Evolutionary conservation across 164 flowering plant genomes (phyloP).

Genomic region (Aristolochia californica): DNA sequence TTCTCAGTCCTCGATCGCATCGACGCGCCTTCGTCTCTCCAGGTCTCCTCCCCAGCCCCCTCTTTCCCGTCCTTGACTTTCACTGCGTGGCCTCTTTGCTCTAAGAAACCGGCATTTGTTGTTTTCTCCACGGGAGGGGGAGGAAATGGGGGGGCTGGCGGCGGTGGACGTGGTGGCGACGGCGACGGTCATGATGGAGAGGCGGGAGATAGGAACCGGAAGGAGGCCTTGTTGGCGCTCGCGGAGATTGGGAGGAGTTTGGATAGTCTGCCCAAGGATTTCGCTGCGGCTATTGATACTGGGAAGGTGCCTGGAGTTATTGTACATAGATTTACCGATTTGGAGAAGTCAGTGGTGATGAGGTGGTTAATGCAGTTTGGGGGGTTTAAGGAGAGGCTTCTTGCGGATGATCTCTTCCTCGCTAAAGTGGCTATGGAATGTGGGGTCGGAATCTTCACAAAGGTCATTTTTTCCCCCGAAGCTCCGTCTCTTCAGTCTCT

Average conservation of each 20-base stretch:
- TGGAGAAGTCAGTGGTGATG: constrained; percentile 39
- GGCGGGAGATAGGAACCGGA: constrained; percentile 36
- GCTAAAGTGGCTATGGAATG: constrained; percentile 55
- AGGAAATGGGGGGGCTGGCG: constrained; percentile 1
- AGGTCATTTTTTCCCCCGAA: constrained; percentile 24
- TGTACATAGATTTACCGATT: constrained; percentile 37
- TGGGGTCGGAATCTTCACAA: constrained; percentile 57
- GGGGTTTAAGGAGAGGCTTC: constrained; percentile 51
- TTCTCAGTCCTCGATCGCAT: not conserved
- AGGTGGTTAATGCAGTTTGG: constrained; percentile 48
- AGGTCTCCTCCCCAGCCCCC: not conserved
- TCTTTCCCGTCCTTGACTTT: not conserved
- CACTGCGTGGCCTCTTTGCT: not conserved
- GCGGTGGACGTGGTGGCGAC: not conserved
- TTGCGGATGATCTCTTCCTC: constrained; percentile 63
- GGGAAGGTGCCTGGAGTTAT: constrained; percentile 56
- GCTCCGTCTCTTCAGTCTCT: not conserved
- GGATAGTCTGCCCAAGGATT: constrained; percentile 60
- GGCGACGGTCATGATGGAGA: constrained; percentile 25
- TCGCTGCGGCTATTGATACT: constrained; percentile 58
- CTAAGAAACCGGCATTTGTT: not conserved
- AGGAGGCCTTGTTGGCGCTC: constrained; percentile 47
- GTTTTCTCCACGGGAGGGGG: constrained; percentile 12
- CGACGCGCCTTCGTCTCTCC: not conserved
- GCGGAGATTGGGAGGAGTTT: constrained; percentile 41